These are phyloP conservation scores for Epichloe bromicola DNA, from an alignment of 2,329 filamentous ascomycete species.

Conservation along the genomic window DNA sequence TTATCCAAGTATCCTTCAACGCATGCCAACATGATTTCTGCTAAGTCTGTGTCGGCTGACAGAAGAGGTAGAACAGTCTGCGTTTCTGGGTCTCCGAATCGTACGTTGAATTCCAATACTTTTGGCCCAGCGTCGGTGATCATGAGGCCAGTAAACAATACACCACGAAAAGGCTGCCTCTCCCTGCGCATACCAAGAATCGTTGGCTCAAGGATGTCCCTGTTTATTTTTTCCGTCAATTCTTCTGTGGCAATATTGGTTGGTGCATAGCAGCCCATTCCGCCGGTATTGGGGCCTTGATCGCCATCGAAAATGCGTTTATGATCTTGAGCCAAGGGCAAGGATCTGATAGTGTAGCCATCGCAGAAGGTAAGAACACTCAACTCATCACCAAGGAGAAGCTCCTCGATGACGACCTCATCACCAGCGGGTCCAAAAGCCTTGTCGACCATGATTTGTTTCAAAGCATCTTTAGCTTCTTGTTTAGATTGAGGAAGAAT, in stretches of 20 bases:
- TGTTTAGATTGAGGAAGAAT: slow-evolving; percentile 72
- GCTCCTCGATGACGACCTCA: slow-evolving; percentile 93
- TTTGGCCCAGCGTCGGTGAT: slow-evolving; percentile 71
- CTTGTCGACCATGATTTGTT: slow-evolving; percentile 79
- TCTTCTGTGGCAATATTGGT: slow-evolving; percentile 65
- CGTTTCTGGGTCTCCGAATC: slow-evolving; percentile 85
- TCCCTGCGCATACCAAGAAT: slow-evolving; percentile 80
- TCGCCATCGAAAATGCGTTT: slow-evolving; percentile 90
- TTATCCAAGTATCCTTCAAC: slow-evolving; percentile 60
- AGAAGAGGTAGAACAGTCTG: slow-evolving; percentile 75
- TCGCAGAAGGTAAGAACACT: slow-evolving; percentile 88
- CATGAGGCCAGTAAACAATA: slow-evolving; percentile 87
- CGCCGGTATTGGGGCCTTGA: slow-evolving; percentile 83
- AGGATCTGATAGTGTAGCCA: slow-evolving; percentile 66
- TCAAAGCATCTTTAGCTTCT: slow-evolving; percentile 70
- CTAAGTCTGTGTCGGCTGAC: slow-evolving; percentile 66
- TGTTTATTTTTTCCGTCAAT: slow-evolving; percentile 64
- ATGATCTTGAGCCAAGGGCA: slow-evolving; percentile 91
- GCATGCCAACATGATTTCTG: slow-evolving; percentile 79
- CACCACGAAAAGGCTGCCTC: slow-evolving; percentile 57
- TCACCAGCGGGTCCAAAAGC: slow-evolving; percentile 79
- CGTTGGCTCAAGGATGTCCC: slow-evolving; percentile 76
- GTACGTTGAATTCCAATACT: slow-evolving; percentile 84
- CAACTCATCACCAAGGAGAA: slow-evolving; percentile 79
- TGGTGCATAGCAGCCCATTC: slow-evolving; percentile 96